These are phyloP conservation scores for Albugo laibachii DNA, from an alignment of 352 stramenopile species.

Conservation along the genomic window DNA sequence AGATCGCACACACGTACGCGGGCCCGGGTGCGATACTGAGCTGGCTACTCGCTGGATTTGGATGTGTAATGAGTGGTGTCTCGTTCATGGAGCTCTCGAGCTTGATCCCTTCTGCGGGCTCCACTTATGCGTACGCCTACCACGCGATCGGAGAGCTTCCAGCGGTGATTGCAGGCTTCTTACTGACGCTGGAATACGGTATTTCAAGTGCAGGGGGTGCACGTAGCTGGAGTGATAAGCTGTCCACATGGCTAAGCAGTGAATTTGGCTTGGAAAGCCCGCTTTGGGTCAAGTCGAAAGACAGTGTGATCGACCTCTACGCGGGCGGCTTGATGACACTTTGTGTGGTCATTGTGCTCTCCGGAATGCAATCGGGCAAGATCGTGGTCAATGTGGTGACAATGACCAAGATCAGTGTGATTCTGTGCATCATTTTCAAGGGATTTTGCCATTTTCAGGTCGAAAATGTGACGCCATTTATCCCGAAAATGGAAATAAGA, in stretches of 20 bases:
- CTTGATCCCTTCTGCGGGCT: conserved; percentile 75
- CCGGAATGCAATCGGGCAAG: conserved; percentile 78
- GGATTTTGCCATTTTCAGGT: conserved; percentile 68
- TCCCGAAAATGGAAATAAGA: conserved; percentile 20
- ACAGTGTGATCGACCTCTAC: conserved; percentile 44
- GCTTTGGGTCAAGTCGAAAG: conserved; percentile 40
- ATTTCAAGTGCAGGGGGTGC: conserved; percentile 81
- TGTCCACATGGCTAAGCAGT: conserved; percentile 55
- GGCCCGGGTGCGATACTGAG: conserved; percentile 64
- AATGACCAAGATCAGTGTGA: conserved; percentile 77
- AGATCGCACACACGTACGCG: conserved; percentile 14
- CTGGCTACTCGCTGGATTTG: conserved; percentile 66
- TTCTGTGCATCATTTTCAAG: conserved; percentile 84
- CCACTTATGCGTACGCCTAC: conserved; percentile 88
- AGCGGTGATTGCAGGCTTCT: conserved; percentile 72
- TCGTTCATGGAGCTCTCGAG: conserved; percentile 85
- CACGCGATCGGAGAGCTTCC: conserved; percentile 84
- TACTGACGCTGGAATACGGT: conserved; percentile 88
- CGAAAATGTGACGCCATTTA: conserved; percentile 71
- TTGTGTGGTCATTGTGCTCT: conserved; percentile 47
- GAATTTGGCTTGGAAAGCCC: conserved; percentile 25
- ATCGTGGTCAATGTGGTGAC: conserved; percentile 79
- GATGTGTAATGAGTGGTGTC: conserved; percentile 60
- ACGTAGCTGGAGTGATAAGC: conserved; percentile 87
- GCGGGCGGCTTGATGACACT: conserved; percentile 54